These are phyloP conservation scores for Ophioceras dolichostomum DNA, from an alignment of 2,329 filamentous ascomycete species.

Conservation along the genomic window DNA sequence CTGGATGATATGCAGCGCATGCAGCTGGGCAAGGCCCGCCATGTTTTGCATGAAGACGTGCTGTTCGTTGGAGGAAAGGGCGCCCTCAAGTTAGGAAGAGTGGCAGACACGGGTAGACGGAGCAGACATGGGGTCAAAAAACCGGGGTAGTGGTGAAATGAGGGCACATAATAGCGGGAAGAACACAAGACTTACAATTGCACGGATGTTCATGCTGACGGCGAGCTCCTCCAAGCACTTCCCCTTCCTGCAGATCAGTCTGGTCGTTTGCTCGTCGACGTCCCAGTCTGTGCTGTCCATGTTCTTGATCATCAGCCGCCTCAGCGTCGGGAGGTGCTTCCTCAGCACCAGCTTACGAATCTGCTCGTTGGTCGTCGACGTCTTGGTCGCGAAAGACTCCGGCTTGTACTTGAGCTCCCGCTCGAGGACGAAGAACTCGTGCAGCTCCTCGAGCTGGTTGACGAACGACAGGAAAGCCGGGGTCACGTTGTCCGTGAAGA, in stretches of 20 bases:
- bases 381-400: constrained; percentile 38
- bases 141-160: neutral
- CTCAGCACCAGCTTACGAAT: constrained; percentile 44
- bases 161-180: neutral
- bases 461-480: constrained; percentile 39
- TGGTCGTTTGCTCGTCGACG: constrained; percentile 38
- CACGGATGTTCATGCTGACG: constrained; percentile 37
- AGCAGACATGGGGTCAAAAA: neutral
- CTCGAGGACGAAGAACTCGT: constrained; percentile 50
- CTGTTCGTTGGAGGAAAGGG: too few relatives aligned
- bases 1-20: constrained; percentile 41
- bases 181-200: constrained; percentile 34
- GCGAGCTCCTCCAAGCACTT: constrained; percentile 41
- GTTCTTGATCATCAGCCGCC: constrained; percentile 48
- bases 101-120: too few relatives aligned
- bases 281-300: constrained; percentile 42
- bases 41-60: constrained; percentile 46
- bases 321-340: constrained; percentile 42
- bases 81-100: too few relatives aligned
- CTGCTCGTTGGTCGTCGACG: constrained; percentile 38
- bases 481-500: constrained; percentile 53
- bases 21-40: constrained; percentile 36
- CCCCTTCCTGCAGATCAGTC: constrained; percentile 39
- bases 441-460: constrained; percentile 36
- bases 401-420: constrained; percentile 35